These are phyloP conservation scores for Pythium scleroteichum DNA, from an alignment of 352 stramenopile species.

Conservation along the genomic window DNA sequence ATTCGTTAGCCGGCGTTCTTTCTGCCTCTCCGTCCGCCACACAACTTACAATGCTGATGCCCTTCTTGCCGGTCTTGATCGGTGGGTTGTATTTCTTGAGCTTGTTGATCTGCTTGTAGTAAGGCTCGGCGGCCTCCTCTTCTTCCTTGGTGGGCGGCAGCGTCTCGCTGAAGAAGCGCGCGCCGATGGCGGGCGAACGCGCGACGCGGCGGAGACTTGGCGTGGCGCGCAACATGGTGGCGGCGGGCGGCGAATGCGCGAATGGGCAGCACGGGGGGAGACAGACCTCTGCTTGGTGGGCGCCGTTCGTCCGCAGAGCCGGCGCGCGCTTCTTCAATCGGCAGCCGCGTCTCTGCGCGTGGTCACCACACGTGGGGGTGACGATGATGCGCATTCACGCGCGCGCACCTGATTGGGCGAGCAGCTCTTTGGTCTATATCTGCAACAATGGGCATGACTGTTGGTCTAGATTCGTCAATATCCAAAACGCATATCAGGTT, in stretches of 20 bases:
- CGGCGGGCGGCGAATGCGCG: neutral
- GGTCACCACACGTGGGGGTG: conserved; percentile 8
- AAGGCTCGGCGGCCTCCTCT: conserved; percentile 38
- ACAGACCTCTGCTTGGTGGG: conserved; percentile 13
- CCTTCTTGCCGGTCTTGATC: conserved; percentile 73
- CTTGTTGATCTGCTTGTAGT: conserved; percentile 53
- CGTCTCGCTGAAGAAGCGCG: conserved; percentile 29
- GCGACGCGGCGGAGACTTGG: conserved; percentile 20
- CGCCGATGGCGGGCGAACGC: neutral
- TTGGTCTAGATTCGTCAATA: neutral
- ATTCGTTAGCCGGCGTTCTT: neutral
- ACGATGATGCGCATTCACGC: conserved; percentile 16
- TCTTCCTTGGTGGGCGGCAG: conserved; percentile 48
- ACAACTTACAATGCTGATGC: conserved; percentile 66
- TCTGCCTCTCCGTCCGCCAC: no score
- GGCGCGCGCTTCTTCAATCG: conserved; percentile 21
- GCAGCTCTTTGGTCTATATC: conserved; percentile 1
- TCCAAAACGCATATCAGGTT: conserved; percentile 5
- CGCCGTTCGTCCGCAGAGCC: conserved; percentile 16
- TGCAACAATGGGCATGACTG: neutral
- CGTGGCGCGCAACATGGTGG: conserved; percentile 3
- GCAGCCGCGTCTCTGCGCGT: conserved; percentile 17
- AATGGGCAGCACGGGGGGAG: neutral
- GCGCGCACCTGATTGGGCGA: no score
- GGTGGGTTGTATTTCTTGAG: conserved; percentile 82